Evolutionary conservation across 345 rosid species (phyloP).

Genomic region (Populus deltoides): DNA sequence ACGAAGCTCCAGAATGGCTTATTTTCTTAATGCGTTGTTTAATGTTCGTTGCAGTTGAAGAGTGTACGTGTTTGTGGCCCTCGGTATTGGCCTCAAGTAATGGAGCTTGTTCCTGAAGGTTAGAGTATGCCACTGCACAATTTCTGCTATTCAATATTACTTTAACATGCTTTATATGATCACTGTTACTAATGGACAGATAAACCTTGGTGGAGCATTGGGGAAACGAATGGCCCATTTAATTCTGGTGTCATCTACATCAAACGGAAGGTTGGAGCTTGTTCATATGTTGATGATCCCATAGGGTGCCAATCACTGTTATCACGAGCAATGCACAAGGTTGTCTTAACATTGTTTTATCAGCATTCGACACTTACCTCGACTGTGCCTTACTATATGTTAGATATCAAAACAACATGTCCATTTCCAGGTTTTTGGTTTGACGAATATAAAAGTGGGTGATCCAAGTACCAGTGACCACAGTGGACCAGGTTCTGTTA

Average conservation of each 20-base stretch:
- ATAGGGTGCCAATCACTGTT: constrained; percentile 86
- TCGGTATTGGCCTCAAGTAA: constrained; percentile 90
- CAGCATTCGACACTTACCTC: neutral
- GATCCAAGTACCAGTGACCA: constrained; percentile 30
- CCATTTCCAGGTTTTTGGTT: constrained; percentile 68
- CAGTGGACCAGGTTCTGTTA: constrained; percentile 49
- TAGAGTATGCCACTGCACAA: constrained; percentile 15
- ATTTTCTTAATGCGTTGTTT: constrained; percentile 1
- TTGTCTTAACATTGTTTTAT: constrained; percentile 17
- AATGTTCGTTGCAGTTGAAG: constrained; percentile 67
- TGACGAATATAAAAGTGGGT: constrained; percentile 45
- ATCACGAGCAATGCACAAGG: constrained; percentile 98
- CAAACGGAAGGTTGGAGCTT: constrained; percentile 94
- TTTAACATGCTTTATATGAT: constrained; percentile 4
- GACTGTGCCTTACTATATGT: constrained; percentile 11
- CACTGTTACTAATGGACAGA: constrained; percentile 39
- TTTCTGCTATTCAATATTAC: constrained; percentile 17
- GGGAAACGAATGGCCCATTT: constrained; percentile 70
- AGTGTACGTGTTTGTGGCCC: constrained; percentile 84
- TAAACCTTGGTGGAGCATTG: constrained; percentile 80
- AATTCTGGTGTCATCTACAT: constrained; percentile 80
- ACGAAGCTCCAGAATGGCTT: neutral
- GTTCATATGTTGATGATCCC: constrained; percentile 96
- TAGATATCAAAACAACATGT: constrained; percentile 4
- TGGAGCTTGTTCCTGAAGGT: constrained; percentile 90